Evolutionary conservation across 495 filamentous ascomycete species (phyloP).

Genomic region (Clohesyomyces aquaticus): DNA sequence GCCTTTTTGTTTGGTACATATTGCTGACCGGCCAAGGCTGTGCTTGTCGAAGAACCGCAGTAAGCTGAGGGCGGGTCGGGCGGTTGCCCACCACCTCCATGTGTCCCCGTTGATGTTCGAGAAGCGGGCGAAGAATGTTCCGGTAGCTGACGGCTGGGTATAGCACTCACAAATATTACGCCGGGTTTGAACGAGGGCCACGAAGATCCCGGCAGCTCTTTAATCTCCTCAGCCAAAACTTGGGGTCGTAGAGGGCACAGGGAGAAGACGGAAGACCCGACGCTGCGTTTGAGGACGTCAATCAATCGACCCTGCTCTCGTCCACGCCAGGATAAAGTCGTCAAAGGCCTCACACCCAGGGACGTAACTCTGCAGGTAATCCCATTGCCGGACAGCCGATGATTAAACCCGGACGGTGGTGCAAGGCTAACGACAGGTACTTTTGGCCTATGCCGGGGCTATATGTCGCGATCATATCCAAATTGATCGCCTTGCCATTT

Average conservation of each 20-base stretch:
- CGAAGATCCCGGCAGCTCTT: background rate
- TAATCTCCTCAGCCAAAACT: slow-evolving; percentile 3
- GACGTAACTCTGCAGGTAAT: background rate
- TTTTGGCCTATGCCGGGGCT: background rate
- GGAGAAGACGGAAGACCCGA: slow-evolving; percentile 12
- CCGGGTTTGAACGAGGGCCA: background rate
- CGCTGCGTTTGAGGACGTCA: slow-evolving; percentile 13
- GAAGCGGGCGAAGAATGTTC: slow-evolving; percentile 27
- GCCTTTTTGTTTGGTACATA: too few species aligned
- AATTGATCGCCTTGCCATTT: slow-evolving; percentile 6
- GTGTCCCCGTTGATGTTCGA: slow-evolving; percentile 5
- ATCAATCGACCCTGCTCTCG: background rate
- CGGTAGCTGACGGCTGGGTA: slow-evolving; percentile 1
- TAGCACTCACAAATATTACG: slow-evolving; percentile 7
- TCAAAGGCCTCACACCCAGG: background rate
- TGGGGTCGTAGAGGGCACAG: slow-evolving; percentile 8
- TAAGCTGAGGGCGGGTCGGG: slow-evolving; percentile 21
- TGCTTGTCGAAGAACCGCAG: background rate
- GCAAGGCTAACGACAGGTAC: background rate
- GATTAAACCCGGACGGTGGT: slow-evolving; percentile 16
- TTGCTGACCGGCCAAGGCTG: slow-evolving; percentile 11
- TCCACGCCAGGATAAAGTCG: slow-evolving; percentile 14
- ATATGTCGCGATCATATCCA: slow-evolving; percentile 19
- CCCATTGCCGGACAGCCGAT: slow-evolving; percentile 1
- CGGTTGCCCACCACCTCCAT: background rate